These are phyloP conservation scores for Penicillium sp. DNA, from an alignment of 2,329 filamentous ascomycete genomes.

Conservation along the genomic window DNA sequence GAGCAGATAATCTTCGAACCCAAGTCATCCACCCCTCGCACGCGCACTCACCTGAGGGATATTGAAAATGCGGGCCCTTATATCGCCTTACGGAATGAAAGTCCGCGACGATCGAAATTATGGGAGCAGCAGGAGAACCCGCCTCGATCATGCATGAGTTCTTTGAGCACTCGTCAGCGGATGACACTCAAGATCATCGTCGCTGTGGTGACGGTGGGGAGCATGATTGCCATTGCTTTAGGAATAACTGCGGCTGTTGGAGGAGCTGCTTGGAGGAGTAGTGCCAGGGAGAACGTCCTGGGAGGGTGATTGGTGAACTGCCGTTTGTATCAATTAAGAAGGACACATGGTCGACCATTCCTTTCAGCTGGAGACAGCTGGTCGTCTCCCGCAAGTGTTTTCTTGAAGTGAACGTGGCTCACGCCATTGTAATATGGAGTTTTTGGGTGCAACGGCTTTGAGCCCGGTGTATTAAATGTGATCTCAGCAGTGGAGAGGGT, in stretches of 20 bases:
- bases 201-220: conserved; percentile 42
- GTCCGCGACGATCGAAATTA: conserved; percentile 31
- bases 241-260: conserved; percentile 46
- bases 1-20: conserved; percentile 28
- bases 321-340: neutral
- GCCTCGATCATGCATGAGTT: conserved; percentile 34
- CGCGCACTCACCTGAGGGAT: conserved; percentile 25
- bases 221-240: conserved; percentile 46
- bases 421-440: neutral
- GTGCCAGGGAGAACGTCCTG: conserved; percentile 30
- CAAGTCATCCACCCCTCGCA: conserved; percentile 13
- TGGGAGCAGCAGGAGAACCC: conserved; percentile 34
- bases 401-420: neutral
- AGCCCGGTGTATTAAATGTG: neutral
- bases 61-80: conserved; percentile 32
- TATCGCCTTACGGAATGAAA: conserved; percentile 15
- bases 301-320: conserved; percentile 17
- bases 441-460: neutral
- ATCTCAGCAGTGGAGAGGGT: neutral
- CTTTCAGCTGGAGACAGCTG: neutral
- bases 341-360: neutral
- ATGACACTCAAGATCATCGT: conserved; percentile 41
- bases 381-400: neutral
- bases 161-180: conserved; percentile 36
- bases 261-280: conserved; percentile 44